A percentile compares a stretch with the other conserved stretches of the same genome.
Evolutionary conservation across 129 eudicot genomes (phyloP).

Genomic region (Flaveria linearis): DNA sequence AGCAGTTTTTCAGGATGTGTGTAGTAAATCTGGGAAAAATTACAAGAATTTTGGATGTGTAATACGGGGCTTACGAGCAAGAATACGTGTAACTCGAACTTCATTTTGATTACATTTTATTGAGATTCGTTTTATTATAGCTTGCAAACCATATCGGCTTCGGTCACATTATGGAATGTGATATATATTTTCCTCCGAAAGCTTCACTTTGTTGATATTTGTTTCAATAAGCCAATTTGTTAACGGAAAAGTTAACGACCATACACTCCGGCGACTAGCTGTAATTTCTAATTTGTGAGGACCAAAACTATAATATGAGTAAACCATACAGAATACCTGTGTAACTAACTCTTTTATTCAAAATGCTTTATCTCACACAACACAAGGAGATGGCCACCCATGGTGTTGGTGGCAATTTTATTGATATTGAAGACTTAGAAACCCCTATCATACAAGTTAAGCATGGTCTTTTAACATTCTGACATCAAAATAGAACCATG

Average conservation of each 20-base stretch:
- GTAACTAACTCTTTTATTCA: too few species aligned
- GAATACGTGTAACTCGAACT: conserved; percentile 30
- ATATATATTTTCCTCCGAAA: too few species aligned
- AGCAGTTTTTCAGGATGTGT: conserved; percentile 25
- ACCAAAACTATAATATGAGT: too few species aligned
- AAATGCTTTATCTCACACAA: neutral
- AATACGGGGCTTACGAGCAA: conserved; percentile 22
- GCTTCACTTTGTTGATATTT: too few species aligned
- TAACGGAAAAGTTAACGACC: too few species aligned
- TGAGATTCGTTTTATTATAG: neutral
- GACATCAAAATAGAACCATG: neutral
- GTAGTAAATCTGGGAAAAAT: conserved; percentile 30
- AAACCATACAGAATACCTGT: too few species aligned
- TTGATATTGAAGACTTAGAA: neutral
- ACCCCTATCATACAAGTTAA: too few species aligned
- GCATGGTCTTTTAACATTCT: neutral
- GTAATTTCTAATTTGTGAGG: too few species aligned
- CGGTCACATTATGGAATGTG: too few species aligned
- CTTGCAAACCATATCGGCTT: neutral
- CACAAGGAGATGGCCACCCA: neutral
- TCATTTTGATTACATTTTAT: conserved; percentile 4
- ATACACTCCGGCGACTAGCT: too few species aligned
- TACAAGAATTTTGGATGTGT: conserved; percentile 42
- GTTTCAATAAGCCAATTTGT: too few species aligned
- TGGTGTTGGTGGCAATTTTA: conserved; percentile 8